These are phyloP conservation scores for Pseudonectria foliicola DNA, from an alignment of 2,329 filamentous ascomycete species.

Conservation along the genomic window DNA sequence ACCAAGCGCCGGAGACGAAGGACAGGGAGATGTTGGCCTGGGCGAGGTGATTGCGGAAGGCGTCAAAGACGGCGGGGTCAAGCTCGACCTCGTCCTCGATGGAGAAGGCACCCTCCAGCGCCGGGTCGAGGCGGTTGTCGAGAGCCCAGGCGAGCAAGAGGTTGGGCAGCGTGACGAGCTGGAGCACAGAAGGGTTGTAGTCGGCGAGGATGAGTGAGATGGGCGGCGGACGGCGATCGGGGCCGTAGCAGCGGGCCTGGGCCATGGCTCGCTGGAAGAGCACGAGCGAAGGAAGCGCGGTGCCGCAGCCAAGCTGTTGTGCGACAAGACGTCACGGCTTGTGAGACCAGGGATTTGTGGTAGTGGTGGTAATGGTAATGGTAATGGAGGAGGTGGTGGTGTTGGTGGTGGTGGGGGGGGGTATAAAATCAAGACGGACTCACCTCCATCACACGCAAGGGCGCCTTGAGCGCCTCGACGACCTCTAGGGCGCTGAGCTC, in stretches of 20 bases:
- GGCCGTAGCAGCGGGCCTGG: slow-evolving; percentile 9
- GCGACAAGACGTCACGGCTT: too few relatives aligned
- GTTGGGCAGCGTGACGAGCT: slow-evolving; percentile 74
- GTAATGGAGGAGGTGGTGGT: too few relatives aligned
- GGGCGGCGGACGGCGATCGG: too few relatives aligned
- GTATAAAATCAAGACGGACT: slow-evolving; percentile 14
- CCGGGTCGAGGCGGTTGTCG: slow-evolving; percentile 28
- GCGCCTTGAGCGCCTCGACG: slow-evolving; percentile 24
- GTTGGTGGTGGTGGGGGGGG: slow-evolving; percentile 9
- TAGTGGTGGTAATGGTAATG: too few relatives aligned
- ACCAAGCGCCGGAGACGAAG: slow-evolving; percentile 73
- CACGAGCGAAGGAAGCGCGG: slow-evolving; percentile 64
- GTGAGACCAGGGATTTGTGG: too few relatives aligned
- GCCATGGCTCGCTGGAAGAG: slow-evolving; percentile 56
- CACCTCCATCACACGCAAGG: slow-evolving; percentile 48
- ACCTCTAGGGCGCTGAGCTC: slow-evolving; percentile 45
- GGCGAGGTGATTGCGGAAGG: slow-evolving; percentile 50
- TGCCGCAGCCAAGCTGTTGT: slow-evolving; percentile 66
- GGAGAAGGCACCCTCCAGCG: slow-evolving; percentile 39
- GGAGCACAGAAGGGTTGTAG: slow-evolving; percentile 72
- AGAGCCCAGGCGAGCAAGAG: slow-evolving; percentile 64
- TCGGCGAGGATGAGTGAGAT: slow-evolving; percentile 64
- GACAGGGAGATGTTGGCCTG: slow-evolving; percentile 47
- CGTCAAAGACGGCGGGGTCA: slow-evolving; percentile 46
- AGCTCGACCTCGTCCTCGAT: slow-evolving; percentile 58